Base-by-base conservation (phyloP, 2,329 filamentous ascomycete genomes). In the Talaromyces sp. region DNA sequence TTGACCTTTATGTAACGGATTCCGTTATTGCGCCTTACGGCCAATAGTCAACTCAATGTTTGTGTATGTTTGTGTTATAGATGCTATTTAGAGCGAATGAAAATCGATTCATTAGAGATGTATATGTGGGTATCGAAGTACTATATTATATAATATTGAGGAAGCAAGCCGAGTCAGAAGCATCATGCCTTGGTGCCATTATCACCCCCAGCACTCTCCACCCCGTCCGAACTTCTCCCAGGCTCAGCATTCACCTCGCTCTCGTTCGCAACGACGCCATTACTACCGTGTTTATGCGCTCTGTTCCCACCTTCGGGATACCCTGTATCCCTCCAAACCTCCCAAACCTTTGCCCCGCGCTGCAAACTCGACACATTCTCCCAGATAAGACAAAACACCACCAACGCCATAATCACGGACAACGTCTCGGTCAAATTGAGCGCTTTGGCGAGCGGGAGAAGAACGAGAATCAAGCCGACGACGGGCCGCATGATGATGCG, bases 1-100 rank as follows among this genome's bases (percentile, higher is more conserved):
- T 99, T 68, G 92, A 98, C 76, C 77, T 96, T 76, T 96, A 88
- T 72, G 83, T 87, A 60, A 88, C 84, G 77, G 77, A 81, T 54
- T 76, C 77, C 70, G 74, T 79, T 66, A 70, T 78, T 21, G 55
- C 46, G 46, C 59, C 63, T 5, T 64, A 64, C 35, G 25, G 54
- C 35, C 54, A 3, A 40, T 57, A 57, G 18, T 21, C 40, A 48
- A 48, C 21, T 25, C 48, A 28, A 28, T 28, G 9, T 2, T 8
- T 5, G 5, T 54, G 50, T 54, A 21, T 54, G 48, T 33, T 31
- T 52, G 25, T 54, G 18, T 35, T 54, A 37, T 54, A 37, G 50
- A 35, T n/a, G 11, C 50, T 21, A 21, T n/a, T 37, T 52, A 23
- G 50, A 54, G 50, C 50, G 31, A 54, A 16, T 35, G n/a, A 54